Conservation (phyloP, 225 moss, liverwort and hornwort species). For the Anthoceros angustus region DNA sequence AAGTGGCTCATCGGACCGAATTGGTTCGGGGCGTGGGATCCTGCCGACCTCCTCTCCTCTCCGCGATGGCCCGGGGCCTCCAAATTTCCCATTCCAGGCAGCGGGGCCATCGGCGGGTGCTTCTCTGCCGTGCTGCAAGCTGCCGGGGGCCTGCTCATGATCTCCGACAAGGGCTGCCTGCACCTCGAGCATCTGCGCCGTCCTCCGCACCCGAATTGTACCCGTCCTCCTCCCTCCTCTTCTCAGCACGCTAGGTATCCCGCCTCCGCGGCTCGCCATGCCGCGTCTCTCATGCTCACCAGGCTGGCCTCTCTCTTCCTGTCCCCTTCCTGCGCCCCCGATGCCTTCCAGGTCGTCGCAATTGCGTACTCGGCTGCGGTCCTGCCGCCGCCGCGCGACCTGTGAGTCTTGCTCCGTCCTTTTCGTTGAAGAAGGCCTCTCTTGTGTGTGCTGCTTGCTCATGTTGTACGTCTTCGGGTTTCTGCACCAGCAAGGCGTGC, state of each 20-base stretch:
- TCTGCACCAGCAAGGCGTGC: neutral
- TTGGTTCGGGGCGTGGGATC: constrained; percentile 1
- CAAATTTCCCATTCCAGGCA: constrained; percentile 4
- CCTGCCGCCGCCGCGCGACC: neutral
- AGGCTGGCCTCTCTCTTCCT: neutral
- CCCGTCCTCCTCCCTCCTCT: neutral
- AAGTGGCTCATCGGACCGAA: constrained; percentile 4
- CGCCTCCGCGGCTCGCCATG: neutral
- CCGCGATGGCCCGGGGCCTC: neutral
- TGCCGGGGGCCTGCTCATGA: constrained; percentile 5
- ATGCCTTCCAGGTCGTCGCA: neutral
- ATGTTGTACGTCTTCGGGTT: neutral
- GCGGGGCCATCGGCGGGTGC: neutral
- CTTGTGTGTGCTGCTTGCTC: neutral
- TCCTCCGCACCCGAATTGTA: constrained; percentile 7
- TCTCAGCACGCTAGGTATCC: neutral
- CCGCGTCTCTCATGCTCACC: neutral
- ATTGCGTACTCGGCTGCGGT: neutral
- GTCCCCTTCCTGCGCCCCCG: neutral
- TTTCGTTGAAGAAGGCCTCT: neutral
- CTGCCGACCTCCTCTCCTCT: neutral
- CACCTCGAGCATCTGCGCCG: constrained; percentile 9
- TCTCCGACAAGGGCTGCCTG: constrained; percentile 1
- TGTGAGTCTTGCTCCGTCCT: neutral
- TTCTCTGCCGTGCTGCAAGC: constrained; percentile 6